Evolutionary conservation across 2,329 filamentous ascomycete species (phyloP).

Genomic region (Alternaria viburni): DNA sequence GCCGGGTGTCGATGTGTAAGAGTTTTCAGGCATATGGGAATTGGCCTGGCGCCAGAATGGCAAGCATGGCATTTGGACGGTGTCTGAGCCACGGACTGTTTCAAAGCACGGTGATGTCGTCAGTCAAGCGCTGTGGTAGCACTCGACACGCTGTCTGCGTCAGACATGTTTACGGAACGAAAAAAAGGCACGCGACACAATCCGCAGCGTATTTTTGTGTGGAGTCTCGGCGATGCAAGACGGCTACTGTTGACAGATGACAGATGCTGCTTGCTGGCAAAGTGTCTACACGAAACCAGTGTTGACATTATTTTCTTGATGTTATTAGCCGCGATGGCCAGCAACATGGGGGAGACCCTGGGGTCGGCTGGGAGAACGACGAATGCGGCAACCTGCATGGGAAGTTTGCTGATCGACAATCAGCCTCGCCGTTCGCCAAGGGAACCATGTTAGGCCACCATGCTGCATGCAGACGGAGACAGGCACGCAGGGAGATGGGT

Average conservation of each 20-base stretch:
- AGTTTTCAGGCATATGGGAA: background rate
- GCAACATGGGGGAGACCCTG: background rate
- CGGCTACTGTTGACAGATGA: background rate
- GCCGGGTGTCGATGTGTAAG: background rate
- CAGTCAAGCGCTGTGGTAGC: background rate
- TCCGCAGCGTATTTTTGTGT: background rate
- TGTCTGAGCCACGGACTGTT: conserved; percentile 14
- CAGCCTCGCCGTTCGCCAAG: conserved; percentile 11
- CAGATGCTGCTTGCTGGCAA: background rate
- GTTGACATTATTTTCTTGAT: background rate
- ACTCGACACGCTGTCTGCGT: conserved; percentile 28
- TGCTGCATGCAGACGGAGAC: conserved; percentile 7
- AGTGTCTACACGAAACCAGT: background rate
- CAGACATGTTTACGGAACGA: conserved; percentile 28
- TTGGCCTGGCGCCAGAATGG: background rate
- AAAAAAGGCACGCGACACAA: conserved; percentile 15
- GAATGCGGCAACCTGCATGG: conserved; percentile 17
- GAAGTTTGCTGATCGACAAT: conserved; percentile 11
- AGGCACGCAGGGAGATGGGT: background rate
- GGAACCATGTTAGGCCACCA: conserved; percentile 13
- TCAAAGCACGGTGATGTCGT: conserved; percentile 15
- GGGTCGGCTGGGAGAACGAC: conserved; percentile 4
- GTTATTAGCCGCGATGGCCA: conserved; percentile 1
- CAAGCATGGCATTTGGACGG: background rate
- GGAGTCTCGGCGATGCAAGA: background rate